phyloP scores from a whole-genome alignment of 2,329 filamentous ascomycete species.

The Trichoderma semiorbis region DNA sequence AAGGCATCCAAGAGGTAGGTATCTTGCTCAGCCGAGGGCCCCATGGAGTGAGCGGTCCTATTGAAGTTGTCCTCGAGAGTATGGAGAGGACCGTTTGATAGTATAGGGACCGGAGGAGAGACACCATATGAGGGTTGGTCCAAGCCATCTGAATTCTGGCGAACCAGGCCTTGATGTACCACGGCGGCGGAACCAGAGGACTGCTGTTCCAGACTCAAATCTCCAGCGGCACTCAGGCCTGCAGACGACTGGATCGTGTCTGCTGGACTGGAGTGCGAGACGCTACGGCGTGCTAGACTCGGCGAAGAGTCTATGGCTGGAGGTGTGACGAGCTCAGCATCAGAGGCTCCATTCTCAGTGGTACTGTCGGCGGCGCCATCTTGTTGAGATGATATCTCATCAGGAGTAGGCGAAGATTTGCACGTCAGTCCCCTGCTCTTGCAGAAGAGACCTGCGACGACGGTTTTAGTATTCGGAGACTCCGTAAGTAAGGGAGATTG shows the following conservation, averaged over 20 bases:
- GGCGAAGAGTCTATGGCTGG: conserved; percentile 13
- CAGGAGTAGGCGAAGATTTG: conserved; percentile 28
- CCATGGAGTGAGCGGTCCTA: conserved; percentile 44
- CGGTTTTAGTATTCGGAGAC: neutral
- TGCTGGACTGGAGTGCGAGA: conserved; percentile 17
- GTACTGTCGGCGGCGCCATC: conserved; percentile 2
- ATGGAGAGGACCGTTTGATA: conserved; percentile 23
- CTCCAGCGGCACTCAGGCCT: conserved; percentile 6
- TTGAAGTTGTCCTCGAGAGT: conserved; percentile 42
- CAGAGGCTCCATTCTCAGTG: conserved; percentile 13
- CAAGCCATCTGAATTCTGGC: conserved; percentile 10
- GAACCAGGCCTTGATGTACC: conserved; percentile 28
- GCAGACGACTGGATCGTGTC: conserved; percentile 16
- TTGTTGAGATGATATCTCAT: conserved; percentile 2
- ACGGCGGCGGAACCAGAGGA: conserved; percentile 22
- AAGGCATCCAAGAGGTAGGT: conserved; percentile 46
- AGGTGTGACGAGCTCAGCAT: conserved; percentile 7
- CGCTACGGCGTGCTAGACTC: conserved; percentile 6
- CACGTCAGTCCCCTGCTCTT: conserved; percentile 33
- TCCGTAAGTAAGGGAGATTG: neutral
- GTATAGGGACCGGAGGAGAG: neutral
- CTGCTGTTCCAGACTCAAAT: neutral
- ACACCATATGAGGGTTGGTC: conserved; percentile 1
- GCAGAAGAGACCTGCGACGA: conserved; percentile 32
- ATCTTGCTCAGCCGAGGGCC: conserved; percentile 45